These are phyloP conservation scores for Blastocystis sp. DNA, from an alignment of 352 stramenopile species.

Conservation along the genomic window DNA sequence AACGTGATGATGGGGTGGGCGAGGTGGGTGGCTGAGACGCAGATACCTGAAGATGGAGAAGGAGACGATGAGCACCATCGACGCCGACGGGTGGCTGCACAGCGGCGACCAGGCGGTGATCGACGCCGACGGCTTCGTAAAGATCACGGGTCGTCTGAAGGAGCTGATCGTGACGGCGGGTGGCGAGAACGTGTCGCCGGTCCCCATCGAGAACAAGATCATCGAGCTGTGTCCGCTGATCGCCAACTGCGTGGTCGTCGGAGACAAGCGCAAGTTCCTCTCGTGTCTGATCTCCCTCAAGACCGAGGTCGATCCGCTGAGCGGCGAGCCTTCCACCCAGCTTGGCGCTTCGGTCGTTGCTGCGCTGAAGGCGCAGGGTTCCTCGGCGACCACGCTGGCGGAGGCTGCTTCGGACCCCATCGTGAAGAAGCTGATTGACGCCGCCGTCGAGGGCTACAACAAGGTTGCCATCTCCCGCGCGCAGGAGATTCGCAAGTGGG, in stretches of 20 bases:
- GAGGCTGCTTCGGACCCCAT: conserved; percentile 67
- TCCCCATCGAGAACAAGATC: conserved; percentile 78
- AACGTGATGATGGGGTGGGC: conserved; percentile 53
- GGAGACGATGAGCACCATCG: conserved; percentile 74
- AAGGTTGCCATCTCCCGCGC: conserved; percentile 60
- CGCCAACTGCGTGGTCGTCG: conserved; percentile 81
- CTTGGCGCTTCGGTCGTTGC: conserved; percentile 65
- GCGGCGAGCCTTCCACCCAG: conserved; percentile 66
- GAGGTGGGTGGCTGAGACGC: background rate
- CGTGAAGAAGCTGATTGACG: conserved; percentile 70
- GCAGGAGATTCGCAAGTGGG: conserved; percentile 70
- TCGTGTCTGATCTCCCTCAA: conserved; percentile 72
- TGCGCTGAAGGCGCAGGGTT: conserved; percentile 58
- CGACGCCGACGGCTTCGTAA: conserved; percentile 74
- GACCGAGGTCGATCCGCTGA: conserved; percentile 63
- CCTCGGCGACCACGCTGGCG: conserved; percentile 67
- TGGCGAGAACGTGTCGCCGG: conserved; percentile 83
- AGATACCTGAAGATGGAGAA: conserved; percentile 61
- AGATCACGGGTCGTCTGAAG: conserved; percentile 87
- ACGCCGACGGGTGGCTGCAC: conserved; percentile 83
- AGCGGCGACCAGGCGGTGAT: conserved; percentile 80
- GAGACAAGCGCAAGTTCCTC: conserved; percentile 81
- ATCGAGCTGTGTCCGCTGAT: conserved; percentile 76
- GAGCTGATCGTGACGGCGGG: conserved; percentile 84
- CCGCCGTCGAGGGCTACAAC: conserved; percentile 63